Evolutionary conservation across 2,329 filamentous ascomycete genomes (phyloP), one percentile per base, ranked within the genome.

Genomic region (Phaeomoniella chlamydospora): DNA sequence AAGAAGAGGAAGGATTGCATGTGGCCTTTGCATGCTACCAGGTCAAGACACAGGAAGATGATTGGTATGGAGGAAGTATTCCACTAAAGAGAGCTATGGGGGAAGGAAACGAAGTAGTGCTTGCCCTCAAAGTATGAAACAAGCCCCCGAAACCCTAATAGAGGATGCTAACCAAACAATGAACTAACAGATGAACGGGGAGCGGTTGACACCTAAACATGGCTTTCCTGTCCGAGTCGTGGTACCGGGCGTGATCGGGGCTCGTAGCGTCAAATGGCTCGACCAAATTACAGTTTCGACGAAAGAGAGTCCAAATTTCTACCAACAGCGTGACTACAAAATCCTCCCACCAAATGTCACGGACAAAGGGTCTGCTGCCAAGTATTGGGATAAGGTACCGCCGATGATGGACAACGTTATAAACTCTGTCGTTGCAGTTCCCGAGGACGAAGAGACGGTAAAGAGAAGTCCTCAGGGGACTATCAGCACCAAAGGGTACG

Each of bases 321-420:
- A 75, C 46, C 69, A 73, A 51, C 64, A 67, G 39, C 61, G 57
- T 34, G 72, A 75, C 50, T 76, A 76, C 55, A 75, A 74, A 48
- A 58, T 72, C 18, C 54, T 76, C 4, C 70, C 70, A 1, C 65
- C 65, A 0, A 59, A 70, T 22, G 68, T 61, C 0, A 54, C 58
- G 9, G 62, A 60, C 35, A 57, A 54, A 34, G 59, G 67, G 34
- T 58, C 61, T 12, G 71, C 71, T 3, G 60, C 66, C 41, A 52
- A 58, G 31, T 74, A 62, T 49, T 76, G 71, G 71, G 49, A 55
- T 15, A 55, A 50, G 12, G 59, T 64, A 1, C 60, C 64, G 0
- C 55, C 71, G 2, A 57, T 75, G 37, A 62, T 67, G 37, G 68
- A 70, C 33, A 70, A 70, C 62, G 68, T 65, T 0, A 58, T 74